Evolutionary conservation across 2,329 filamentous ascomycete genomes (phyloP).

Genomic region (Cladosporium austrohemisphaericum): DNA sequence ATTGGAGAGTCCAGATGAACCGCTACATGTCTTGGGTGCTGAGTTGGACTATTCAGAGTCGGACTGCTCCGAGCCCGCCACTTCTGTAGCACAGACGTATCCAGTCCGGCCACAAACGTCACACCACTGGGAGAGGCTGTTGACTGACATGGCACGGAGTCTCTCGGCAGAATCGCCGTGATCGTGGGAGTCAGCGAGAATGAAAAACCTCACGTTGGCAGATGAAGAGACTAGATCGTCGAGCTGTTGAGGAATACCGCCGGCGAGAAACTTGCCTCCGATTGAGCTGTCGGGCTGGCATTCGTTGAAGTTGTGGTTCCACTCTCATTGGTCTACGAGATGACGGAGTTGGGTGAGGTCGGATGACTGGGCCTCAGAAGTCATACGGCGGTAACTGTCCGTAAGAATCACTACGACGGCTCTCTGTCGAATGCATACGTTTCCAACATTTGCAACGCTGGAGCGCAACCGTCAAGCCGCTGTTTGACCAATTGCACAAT

Average conservation of each 20-base stretch:
- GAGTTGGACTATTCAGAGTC: not conserved
- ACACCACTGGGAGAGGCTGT: conserved; percentile 13
- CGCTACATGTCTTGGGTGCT: too few species aligned
- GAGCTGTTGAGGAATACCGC: conserved; percentile 14
- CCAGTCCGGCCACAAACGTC: conserved; percentile 5
- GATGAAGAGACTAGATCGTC: not conserved
- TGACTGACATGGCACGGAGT: conserved; percentile 3
- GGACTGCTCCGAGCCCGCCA: not conserved
- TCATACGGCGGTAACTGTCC: too few species aligned
- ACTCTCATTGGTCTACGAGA: conserved; percentile 13
- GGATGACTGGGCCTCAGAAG: not conserved
- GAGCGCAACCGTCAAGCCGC: too few species aligned
- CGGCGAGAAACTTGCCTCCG: conserved; percentile 9
- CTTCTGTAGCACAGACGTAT: conserved; percentile 15
- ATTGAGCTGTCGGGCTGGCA: conserved; percentile 1
- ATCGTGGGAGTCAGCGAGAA: conserved; percentile 15
- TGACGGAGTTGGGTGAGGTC: conserved; percentile 6
- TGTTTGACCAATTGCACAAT: too few species aligned
- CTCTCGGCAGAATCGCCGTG: not conserved
- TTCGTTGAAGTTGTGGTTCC: conserved; percentile 8
- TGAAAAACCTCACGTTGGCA: conserved; percentile 6
- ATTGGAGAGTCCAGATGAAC: not conserved
- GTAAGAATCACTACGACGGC: too few species aligned
- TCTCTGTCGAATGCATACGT: too few species aligned
- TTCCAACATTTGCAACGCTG: too few species aligned